Conservation (phyloP, 192 early-diverging fungal genomes). For the Ambispora gerdemannii region DNA sequence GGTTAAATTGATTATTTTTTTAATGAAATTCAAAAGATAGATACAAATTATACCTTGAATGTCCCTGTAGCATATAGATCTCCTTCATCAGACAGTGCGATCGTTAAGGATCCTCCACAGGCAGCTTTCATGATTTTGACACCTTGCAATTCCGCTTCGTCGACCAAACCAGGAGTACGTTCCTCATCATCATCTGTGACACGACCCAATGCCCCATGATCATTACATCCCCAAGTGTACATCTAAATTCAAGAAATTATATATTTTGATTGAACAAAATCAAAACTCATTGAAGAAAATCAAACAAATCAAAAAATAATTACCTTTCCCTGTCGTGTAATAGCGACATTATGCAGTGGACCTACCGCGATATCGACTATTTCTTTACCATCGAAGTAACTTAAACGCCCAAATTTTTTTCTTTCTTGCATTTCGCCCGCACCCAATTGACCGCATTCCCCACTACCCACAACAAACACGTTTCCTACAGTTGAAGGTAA, state of each 20-base stretch:
- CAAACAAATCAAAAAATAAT: neutral
- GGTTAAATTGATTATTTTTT: neutral
- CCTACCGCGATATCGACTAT: slow-evolving; percentile 77
- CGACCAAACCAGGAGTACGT: slow-evolving; percentile 60
- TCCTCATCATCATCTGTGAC: slow-evolving; percentile 64
- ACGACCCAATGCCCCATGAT: slow-evolving; percentile 79
- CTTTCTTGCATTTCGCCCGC: slow-evolving; percentile 74
- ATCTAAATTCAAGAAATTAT: slow-evolving; percentile 43
- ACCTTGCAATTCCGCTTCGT: slow-evolving; percentile 58
- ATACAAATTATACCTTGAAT: slow-evolving; percentile 47
- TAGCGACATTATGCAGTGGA: slow-evolving; percentile 78
- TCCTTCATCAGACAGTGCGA: slow-evolving; percentile 73
- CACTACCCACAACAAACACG: slow-evolving; percentile 83
- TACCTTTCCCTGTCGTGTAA: slow-evolving; percentile 64
- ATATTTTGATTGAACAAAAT: neutral
- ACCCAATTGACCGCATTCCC: slow-evolving; percentile 90
- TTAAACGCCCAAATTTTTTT: slow-evolving; percentile 69
- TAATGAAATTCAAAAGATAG: neutral
- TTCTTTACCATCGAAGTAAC: slow-evolving; percentile 61
- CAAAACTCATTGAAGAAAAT: neutral
- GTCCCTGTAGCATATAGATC: slow-evolving; percentile 88
- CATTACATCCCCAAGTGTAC: slow-evolving; percentile 96
- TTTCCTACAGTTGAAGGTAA: slow-evolving; percentile 43
- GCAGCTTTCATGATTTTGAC: slow-evolving; percentile 71
- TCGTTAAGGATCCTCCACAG: slow-evolving; percentile 80